Percentiles rank a stretch among this genome's conserved stretches.
Conservation (phyloP, 129 eudicot genomes). For the Logfia minima region DNA sequence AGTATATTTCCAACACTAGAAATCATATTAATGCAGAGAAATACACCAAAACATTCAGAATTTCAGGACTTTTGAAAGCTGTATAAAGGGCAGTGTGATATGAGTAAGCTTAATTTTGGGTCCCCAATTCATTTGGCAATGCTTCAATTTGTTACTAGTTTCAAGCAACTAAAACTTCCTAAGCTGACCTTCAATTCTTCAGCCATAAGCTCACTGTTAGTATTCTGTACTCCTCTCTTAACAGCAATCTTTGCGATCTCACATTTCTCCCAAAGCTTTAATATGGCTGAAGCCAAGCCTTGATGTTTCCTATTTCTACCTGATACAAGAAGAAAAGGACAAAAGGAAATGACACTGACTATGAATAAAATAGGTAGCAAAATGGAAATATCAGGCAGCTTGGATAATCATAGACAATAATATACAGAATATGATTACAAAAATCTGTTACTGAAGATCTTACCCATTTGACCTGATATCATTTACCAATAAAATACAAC, state of each 20-base stretch:
- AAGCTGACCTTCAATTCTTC: conserved; percentile 82
- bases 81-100: neutral
- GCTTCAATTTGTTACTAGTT: conserved; percentile 7
- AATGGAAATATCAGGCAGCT: neutral
- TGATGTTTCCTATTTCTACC: conserved; percentile 92
- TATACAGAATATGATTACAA: neutral
- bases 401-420: neutral
- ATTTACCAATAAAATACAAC: neutral
- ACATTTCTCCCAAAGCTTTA: conserved; percentile 98
- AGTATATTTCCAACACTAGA: no score
- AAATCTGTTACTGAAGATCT: neutral
- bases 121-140: neutral
- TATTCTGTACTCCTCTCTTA: conserved; percentile 90
- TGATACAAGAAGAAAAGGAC: conserved; percentile 27
- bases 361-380: conserved; percentile 1
- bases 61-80: neutral
- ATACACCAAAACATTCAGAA: conserved; percentile 10
- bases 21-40: neutral
- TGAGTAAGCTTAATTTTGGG: neutral
- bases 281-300: conserved; percentile 81
- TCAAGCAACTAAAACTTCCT: neutral
- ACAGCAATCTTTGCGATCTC: conserved; percentile 94
- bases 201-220: conserved; percentile 82
- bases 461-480: conserved; percentile 9
- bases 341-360: conserved; percentile 5